Evolutionary conservation across 2,329 filamentous ascomycete genomes (phyloP), one percentile per base, ranked within the genome.

Genomic region (Zymoseptoria crescenta): DNA sequence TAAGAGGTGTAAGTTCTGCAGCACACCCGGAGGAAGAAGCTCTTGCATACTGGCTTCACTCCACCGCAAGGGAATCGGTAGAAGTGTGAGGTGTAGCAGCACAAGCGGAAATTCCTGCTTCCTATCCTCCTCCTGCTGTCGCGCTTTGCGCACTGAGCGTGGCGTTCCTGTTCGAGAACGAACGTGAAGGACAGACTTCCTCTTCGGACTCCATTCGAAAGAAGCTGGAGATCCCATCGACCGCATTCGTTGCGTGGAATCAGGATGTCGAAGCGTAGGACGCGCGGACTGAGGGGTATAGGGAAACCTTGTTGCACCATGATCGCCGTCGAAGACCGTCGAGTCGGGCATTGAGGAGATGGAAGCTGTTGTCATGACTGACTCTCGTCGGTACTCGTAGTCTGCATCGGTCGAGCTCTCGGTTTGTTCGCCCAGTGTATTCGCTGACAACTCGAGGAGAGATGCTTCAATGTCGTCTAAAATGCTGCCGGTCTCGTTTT

Each of bases 41-140:
- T 80, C 78, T 52, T 74, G 75, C 66, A 85, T 75, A 19, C 75
- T 67, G 7, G 78, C 74, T 56, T 75, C 72, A 3, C 78, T 75
- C 52, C 87, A 91, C 0, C 80, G 77, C 78, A 87, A 83, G 49
- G 84, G 79, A 8, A 90, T 78, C 0, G 89, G 88, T 4, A 94
- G 76, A 0, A 93, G 77, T 0, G 88, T 92, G 41, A 89, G 86
- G 66, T 94, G 89, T 3, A 94, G 78, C 52, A 94, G 77, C 1
- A 94, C 87, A 1, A 94, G 79, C 2, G 89, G 89, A n/a, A 67
- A 68, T 8, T 67, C 61, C 45, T 64, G 64, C 52, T 62, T 61
- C 21, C 64, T 62, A 13, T 56, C 57, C 24, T 64, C 62, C 2
- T 61, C 61, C 19, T 62, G 30, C 30, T 56, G 59, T n/a, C 49